Conservation (phyloP, 208 protist genomes). For the Angomonas ambiguus region DNA sequence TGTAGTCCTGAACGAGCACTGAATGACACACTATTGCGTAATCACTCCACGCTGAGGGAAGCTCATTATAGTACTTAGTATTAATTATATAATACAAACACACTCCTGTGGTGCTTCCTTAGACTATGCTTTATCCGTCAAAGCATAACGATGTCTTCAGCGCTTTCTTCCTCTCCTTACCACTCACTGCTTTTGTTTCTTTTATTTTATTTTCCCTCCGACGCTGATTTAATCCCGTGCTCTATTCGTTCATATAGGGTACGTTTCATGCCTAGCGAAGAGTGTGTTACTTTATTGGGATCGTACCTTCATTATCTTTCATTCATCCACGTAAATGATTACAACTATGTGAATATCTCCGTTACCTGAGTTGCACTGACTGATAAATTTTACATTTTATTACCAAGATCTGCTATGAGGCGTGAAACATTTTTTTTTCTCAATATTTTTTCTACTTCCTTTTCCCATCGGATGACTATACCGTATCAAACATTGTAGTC, state of each 20-base stretch:
- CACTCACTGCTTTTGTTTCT: background rate
- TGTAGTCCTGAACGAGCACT: background rate
- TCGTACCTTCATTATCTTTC: background rate
- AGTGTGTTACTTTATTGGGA: background rate
- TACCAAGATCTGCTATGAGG: conserved; percentile 84
- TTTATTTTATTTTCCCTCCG: background rate
- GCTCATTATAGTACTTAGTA: too few species aligned
- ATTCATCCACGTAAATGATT: background rate
- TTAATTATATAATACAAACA: too few species aligned
- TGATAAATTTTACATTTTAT: conserved; percentile 55
- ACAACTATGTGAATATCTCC: conserved; percentile 27
- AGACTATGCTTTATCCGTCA: background rate
- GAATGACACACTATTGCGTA: conserved; percentile 2
- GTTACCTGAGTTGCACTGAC: conserved; percentile 49
- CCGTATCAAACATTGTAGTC: conserved; percentile 4
- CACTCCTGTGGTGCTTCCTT: too few species aligned
- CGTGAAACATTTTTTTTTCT: conserved; percentile 2
- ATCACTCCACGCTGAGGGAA: conserved; percentile 8
- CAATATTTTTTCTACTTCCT: conserved; percentile 1
- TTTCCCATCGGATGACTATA: background rate
- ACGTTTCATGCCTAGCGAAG: conserved; percentile 60
- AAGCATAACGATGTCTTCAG: background rate
- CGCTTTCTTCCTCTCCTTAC: conserved; percentile 4
- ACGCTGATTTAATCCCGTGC: conserved; percentile 1
- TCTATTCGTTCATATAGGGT: conserved; percentile 14